Conservation (phyloP, 2,329 filamentous ascomycete species). For the Ascochyta fabae region DNA sequence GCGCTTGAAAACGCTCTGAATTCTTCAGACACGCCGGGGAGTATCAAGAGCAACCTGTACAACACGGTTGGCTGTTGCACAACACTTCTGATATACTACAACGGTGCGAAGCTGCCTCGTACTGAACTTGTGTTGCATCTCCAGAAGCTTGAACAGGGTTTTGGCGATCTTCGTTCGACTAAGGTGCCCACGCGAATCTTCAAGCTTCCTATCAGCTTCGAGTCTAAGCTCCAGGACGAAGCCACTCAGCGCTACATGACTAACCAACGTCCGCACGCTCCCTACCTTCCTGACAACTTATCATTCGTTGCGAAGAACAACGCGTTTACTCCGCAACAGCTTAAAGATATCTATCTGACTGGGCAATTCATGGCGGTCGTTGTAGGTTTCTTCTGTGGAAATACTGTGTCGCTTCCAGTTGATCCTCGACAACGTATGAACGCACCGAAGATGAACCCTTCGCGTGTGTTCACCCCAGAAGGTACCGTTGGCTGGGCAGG, state of each 20-base stretch:
- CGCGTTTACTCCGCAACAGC: conserved; percentile 57
- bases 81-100: conserved; percentile 52
- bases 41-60: conserved; percentile 51
- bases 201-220: conserved; percentile 53
- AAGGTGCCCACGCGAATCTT: conserved; percentile 54
- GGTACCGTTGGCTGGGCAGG: conserved; percentile 64
- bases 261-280: conserved; percentile 66
- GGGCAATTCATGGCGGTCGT: conserved; percentile 60
- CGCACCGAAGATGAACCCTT: conserved; percentile 64
- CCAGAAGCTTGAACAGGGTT: conserved; percentile 49
- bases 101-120: conserved; percentile 48
- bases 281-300: conserved; percentile 68
- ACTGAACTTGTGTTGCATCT: conserved; percentile 48
- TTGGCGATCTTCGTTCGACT: conserved; percentile 50
- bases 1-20: conserved; percentile 58
- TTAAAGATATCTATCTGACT: conserved; percentile 59
- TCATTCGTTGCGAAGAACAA: conserved; percentile 64
- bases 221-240: conserved; percentile 53
- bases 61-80: conserved; percentile 61
- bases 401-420: conserved; percentile 60
- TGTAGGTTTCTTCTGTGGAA: conserved; percentile 63
- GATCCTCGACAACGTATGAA: conserved; percentile 62
- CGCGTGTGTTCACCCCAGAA: conserved; percentile 62
- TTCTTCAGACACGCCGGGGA: conserved; percentile 48
- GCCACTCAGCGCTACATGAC: conserved; percentile 67